Evolutionary conservation across 805 yeast genomes (phyloP).

Genomic region (Candida stauntonica): DNA sequence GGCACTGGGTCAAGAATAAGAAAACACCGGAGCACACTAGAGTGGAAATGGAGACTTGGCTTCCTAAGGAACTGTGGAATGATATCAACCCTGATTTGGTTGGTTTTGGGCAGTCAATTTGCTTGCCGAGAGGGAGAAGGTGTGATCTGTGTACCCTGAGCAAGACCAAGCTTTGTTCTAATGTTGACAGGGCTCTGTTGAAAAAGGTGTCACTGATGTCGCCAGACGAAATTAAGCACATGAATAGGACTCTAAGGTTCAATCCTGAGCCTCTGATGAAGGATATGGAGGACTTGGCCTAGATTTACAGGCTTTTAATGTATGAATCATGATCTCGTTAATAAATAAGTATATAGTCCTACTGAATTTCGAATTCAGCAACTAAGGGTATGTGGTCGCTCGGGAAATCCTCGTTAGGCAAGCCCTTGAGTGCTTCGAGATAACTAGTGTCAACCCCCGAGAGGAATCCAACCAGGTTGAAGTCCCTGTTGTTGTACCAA

Average conservation of each 20-base stretch:
- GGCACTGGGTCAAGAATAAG: conserved; percentile 63
- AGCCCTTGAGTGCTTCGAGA: conserved; percentile 33
- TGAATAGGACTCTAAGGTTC: conserved; percentile 35
- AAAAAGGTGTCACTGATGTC: conserved; percentile 27
- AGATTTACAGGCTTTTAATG: neutral
- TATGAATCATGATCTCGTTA: neutral
- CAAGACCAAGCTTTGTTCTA: conserved; percentile 50
- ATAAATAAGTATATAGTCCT: conserved; percentile 7
- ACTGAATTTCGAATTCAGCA: conserved; percentile 22
- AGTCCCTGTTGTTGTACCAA: conserved; percentile 42
- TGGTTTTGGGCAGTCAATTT: conserved; percentile 90
- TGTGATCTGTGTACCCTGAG: conserved; percentile 70
- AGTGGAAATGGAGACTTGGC: conserved; percentile 62
- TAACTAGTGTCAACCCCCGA: conserved; percentile 43
- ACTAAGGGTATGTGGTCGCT: conserved; percentile 30
- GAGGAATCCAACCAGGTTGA: conserved; percentile 41
- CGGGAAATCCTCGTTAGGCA: conserved; percentile 57
- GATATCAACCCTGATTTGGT: conserved; percentile 84
- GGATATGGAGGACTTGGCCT: conserved; percentile 33
- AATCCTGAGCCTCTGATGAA: conserved; percentile 34
- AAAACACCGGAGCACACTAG: conserved; percentile 77
- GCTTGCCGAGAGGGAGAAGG: conserved; percentile 63
- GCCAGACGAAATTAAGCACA: conserved; percentile 16
- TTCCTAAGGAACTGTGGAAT: conserved; percentile 70
- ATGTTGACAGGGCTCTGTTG: conserved; percentile 45